Evolutionary conservation across 305 asterid genomes (phyloP).

Genomic region (Fraxinus greggii): DNA sequence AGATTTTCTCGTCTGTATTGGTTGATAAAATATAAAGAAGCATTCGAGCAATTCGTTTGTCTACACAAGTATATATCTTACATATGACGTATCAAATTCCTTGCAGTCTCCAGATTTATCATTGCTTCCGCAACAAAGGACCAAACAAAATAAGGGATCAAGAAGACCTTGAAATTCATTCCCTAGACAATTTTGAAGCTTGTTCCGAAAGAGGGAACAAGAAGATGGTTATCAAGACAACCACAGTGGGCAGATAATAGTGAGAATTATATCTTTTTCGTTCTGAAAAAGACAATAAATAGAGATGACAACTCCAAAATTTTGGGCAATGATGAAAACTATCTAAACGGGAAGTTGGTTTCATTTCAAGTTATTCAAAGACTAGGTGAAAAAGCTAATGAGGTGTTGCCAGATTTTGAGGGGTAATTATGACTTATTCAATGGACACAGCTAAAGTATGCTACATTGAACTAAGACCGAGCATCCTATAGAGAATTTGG

Average conservation of each 20-base stretch:
- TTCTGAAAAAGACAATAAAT: slow-evolving; percentile 33
- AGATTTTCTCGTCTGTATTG: slow-evolving; percentile 32
- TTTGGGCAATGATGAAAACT: slow-evolving; percentile 32
- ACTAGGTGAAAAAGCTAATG: slow-evolving; percentile 37
- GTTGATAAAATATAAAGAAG: slow-evolving; percentile 21
- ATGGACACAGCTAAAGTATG: slow-evolving; percentile 31
- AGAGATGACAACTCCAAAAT: slow-evolving; percentile 36
- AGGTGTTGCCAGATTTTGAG: slow-evolving; percentile 28
- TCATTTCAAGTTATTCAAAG: slow-evolving; percentile 36
- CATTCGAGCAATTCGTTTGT: slow-evolving; percentile 19
- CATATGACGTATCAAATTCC: slow-evolving; percentile 30
- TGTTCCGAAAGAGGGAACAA: slow-evolving; percentile 18
- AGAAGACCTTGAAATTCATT: slow-evolving; percentile 26
- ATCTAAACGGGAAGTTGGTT: slow-evolving; percentile 27
- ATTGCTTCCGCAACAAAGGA: slow-evolving; percentile 34
- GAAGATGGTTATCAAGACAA: not conserved
- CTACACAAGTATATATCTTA: slow-evolving; percentile 32
- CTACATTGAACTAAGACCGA: slow-evolving; percentile 37
- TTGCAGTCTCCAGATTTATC: slow-evolving; percentile 25
- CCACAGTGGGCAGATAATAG: not conserved
- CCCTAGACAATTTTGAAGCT: slow-evolving; percentile 33
- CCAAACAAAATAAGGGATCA: slow-evolving; percentile 29
- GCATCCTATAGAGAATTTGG: slow-evolving; percentile 32
- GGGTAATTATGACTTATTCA: slow-evolving; percentile 41
- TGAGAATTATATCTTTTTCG: slow-evolving; percentile 2